Evolutionary conservation across 2,329 filamentous ascomycete species (phyloP), one percentile per base, ranked within the genome.

Genomic region (Leptodontidium sp.): DNA sequence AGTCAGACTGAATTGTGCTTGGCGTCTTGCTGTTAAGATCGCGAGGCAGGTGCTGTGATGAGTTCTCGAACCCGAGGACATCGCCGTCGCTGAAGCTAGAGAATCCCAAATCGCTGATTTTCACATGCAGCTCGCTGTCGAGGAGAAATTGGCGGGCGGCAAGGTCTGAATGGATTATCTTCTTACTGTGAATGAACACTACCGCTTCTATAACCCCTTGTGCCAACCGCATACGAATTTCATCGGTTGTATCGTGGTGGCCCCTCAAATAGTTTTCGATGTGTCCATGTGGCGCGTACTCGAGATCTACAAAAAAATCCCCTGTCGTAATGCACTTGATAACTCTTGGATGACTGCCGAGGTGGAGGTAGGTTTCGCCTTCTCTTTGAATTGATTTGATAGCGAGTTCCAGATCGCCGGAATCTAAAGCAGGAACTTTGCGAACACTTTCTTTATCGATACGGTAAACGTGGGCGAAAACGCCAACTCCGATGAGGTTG

Each of bases 1-100:
- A 64, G 63, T 72, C 71, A 62, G 70, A 71, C 53, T 63, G 52
- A 61, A 72, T 38, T 50, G 70, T 67, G 67, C 65, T 72, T 64
- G 66, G 68, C 32, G 9, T 35, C 4, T 35, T 9, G 59, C 50
- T 45, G 63, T 71, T 61, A 62, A 62, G 65, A 55, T 62, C 47
- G 61, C 69, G 64, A 58, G 70, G 70, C 47, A 72, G 59, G 64
- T 59, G 65, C 65, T 72, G 66, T 57, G 66, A 52, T 50, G 67
- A 57, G 35, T 69, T 69, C 62, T 72, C 69, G 65, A 67, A 67
- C 57, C 58, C 65, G 57, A 67, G 65, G 45, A 67, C 58, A 67
- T 67, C 65, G 65, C 65, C 58, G 65, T 67, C 65, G 65, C 47
- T 67, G 58, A 67, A 67, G 65, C 57, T 67, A 61, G 65, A 67